These are phyloP conservation scores for Coccomyxa subellipsoidea DNA, from an alignment of 163 green algal species.

Conservation along the genomic window DNA sequence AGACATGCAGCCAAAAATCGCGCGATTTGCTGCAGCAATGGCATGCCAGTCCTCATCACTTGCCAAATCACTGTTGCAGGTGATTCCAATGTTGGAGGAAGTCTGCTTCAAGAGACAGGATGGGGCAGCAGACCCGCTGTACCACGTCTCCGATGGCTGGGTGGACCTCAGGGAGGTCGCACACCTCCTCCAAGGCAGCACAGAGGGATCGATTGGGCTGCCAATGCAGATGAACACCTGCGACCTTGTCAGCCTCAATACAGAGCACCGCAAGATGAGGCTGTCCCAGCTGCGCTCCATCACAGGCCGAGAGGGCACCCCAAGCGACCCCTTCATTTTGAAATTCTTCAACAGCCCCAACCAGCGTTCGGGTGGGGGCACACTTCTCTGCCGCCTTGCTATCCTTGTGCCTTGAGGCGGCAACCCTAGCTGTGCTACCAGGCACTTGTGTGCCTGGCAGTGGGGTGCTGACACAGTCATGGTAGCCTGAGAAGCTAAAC, in stretches of 20 bases:
- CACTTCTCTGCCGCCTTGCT: neutral
- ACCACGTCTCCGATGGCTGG: neutral
- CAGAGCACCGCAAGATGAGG: neutral
- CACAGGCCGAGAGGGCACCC: neutral
- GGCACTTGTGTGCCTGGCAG: too few relatives aligned
- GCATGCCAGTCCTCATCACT: neutral
- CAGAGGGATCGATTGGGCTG: neutral
- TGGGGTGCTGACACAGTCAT: too few relatives aligned
- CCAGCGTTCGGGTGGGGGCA: neutral
- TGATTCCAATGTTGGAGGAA: neutral
- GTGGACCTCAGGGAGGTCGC: neutral
- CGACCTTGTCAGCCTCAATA: neutral
- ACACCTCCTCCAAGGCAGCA: neutral
- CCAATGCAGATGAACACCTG: neutral
- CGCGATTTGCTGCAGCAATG: too few relatives aligned
- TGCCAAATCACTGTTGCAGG: neutral
- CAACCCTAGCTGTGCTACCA: too few relatives aligned
- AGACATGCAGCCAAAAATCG: too few relatives aligned
- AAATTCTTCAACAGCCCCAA: neutral
- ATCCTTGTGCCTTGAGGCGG: neutral
- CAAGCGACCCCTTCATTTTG: neutral
- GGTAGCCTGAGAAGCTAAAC: too few relatives aligned
- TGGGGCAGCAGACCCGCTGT: neutral
- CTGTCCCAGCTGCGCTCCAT: neutral
- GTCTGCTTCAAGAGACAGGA: neutral